These are phyloP conservation scores for Colletotrichum sp. DNA, from an alignment of 2,329 filamentous ascomycete species.

Conservation along the genomic window DNA sequence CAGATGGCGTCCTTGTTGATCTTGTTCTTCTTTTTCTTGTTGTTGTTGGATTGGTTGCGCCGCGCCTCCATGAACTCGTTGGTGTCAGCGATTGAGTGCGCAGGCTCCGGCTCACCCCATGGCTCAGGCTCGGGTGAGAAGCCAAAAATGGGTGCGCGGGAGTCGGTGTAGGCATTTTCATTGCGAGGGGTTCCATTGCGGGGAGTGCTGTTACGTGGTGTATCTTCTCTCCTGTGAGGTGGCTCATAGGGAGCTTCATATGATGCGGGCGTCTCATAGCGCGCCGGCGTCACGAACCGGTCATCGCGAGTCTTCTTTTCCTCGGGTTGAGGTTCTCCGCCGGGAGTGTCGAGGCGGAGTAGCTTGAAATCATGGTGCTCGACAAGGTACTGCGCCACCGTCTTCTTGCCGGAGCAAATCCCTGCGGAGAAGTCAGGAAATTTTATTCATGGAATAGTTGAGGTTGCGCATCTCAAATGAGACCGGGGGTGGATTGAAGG, in stretches of 20 bases:
- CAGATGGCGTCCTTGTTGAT: neutral
- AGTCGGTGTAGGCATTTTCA: neutral
- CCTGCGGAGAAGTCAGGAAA: constrained; percentile 52
- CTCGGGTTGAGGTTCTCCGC: neutral
- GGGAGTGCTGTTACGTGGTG: neutral
- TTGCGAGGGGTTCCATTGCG: neutral
- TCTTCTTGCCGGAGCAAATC: constrained; percentile 91
- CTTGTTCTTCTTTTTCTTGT: neutral
- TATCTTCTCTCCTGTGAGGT: neutral
- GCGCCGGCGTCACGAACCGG: neutral
- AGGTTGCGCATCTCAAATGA: constrained; percentile 17
- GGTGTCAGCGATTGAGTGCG: neutral
- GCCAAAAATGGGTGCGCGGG: neutral
- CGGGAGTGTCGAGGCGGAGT: constrained; percentile 59
- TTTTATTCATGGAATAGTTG: neutral
- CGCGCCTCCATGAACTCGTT: neutral
- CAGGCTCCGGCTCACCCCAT: neutral
- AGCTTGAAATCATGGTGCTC: constrained; percentile 82
- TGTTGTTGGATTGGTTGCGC: neutral
- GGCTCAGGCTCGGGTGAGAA: neutral
- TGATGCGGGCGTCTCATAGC: neutral
- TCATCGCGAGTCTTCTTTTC: neutral
- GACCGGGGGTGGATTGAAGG: neutral
- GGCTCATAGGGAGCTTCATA: neutral
- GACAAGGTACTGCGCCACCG: constrained; percentile 86